Evolutionary conservation across 2,329 filamentous ascomycete species (phyloP).

Genomic region (Myriosclerotinia duriaeana): DNA sequence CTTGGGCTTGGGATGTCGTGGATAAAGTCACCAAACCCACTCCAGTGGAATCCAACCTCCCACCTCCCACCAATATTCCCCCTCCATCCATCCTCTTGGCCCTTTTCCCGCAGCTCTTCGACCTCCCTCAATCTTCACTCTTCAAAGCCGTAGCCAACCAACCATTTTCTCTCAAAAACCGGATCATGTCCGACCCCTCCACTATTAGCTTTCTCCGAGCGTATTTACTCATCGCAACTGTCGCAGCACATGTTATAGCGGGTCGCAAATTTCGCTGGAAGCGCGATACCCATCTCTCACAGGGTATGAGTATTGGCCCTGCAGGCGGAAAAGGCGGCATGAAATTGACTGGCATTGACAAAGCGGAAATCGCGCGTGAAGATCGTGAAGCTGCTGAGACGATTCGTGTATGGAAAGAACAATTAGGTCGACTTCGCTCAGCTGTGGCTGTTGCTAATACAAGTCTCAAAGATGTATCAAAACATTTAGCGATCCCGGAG

Average conservation of each 20-base stretch:
- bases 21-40: slow-evolving; percentile 31
- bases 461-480: slow-evolving; percentile 35
- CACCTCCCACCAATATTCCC: slow-evolving; percentile 69
- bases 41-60: slow-evolving; percentile 11
- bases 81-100: slow-evolving; percentile 82
- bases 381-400: slow-evolving; percentile 82
- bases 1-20: slow-evolving; percentile 40
- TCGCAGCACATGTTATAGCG: slow-evolving; percentile 77
- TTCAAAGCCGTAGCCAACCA: slow-evolving; percentile 65
- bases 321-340: slow-evolving; percentile 78
- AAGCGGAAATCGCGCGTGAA: slow-evolving; percentile 76
- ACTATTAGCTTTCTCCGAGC: slow-evolving; percentile 63
- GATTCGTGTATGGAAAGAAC: slow-evolving; percentile 69
- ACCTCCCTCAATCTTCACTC: slow-evolving; percentile 61
- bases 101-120: slow-evolving; percentile 70
- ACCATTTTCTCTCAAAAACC: slow-evolving; percentile 57
- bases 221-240: slow-evolving; percentile 63
- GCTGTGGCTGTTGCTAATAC: slow-evolving; percentile 66
- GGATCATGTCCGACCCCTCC: slow-evolving; percentile 61
- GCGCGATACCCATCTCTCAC: slow-evolving; percentile 77
- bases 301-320: slow-evolving; percentile 81
- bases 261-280: slow-evolving; percentile 89
- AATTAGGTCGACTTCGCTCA: slow-evolving; percentile 72
- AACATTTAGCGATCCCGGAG: slow-evolving; percentile 59
- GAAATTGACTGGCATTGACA: slow-evolving; percentile 87